Evolutionary conservation across 1,284 basidiomycete species (phyloP).

Genomic region (Fistulina hepatica): DNA sequence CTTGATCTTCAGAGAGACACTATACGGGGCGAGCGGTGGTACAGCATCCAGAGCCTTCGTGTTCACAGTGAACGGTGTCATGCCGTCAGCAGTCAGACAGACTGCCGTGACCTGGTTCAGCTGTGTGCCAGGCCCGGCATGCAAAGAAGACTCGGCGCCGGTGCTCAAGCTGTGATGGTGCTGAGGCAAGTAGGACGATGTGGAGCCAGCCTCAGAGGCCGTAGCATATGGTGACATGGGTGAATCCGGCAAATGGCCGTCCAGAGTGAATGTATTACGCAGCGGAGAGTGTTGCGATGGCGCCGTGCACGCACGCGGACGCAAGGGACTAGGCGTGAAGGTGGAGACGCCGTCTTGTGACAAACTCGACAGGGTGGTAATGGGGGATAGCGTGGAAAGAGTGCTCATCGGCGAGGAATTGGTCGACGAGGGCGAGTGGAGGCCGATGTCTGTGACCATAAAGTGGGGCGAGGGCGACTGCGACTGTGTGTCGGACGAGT

Average conservation of each 20-base stretch:
- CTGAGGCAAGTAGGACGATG: not conserved
- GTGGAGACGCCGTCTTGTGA: too few species aligned
- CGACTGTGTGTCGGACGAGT: slow-evolving; percentile 25
- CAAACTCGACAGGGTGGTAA: too few species aligned
- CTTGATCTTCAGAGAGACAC: slow-evolving; percentile 20
- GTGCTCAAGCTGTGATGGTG: too few species aligned
- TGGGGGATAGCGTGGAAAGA: slow-evolving; percentile 10
- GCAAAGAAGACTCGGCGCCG: slow-evolving; percentile 9
- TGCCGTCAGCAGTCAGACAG: slow-evolving; percentile 54
- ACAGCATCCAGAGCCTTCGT: slow-evolving; percentile 33
- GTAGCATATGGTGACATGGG: slow-evolving; percentile 8
- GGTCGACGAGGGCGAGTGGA: slow-evolving; percentile 21
- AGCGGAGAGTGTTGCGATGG: slow-evolving; percentile 13
- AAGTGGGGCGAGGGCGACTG: slow-evolving; percentile 32
- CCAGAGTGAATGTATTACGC: slow-evolving; percentile 6
- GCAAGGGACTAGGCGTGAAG: too few species aligned
- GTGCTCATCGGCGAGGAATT: slow-evolving; percentile 12
- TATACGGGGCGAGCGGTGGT: slow-evolving; percentile 19
- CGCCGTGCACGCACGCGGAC: too few species aligned
- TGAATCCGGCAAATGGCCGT: slow-evolving; percentile 5
- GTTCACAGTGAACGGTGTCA: slow-evolving; percentile 47
- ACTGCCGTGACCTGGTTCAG: slow-evolving; percentile 30
- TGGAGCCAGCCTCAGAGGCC: not conserved
- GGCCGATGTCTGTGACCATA: slow-evolving; percentile 31
- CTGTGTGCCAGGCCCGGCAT: slow-evolving; percentile 14